phyloP scores from a whole-genome alignment of 768 basidiomycete species.

The Lyophyllum semitale region DNA sequence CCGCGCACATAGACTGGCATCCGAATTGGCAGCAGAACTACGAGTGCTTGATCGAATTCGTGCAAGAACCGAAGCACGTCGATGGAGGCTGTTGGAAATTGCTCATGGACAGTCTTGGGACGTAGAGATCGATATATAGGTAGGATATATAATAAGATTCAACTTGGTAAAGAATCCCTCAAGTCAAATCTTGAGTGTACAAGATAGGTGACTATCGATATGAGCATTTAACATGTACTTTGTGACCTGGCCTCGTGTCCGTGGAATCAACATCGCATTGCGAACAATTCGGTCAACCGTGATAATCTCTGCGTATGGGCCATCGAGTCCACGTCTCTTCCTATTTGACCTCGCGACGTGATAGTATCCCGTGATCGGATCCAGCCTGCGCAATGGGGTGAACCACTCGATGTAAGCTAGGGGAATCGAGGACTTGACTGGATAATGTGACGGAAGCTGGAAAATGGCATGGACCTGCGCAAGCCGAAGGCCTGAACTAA shows the following conservation, averaged over 20 bases:
- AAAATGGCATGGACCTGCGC: constrained; percentile 29
- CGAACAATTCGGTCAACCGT: constrained; percentile 10
- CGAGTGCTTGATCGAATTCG: too few relatives aligned
- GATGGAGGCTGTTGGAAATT: too few relatives aligned
- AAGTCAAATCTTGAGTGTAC: constrained; percentile 14
- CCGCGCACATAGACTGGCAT: too few relatives aligned
- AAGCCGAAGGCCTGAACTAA: constrained; percentile 21
- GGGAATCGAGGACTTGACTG: constrained; percentile 2
- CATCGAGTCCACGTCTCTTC: constrained; percentile 3
- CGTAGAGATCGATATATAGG: too few relatives aligned
- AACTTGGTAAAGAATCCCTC: background rate
- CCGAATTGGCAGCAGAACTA: too few relatives aligned
- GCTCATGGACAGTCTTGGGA: too few relatives aligned
- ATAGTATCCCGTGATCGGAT: constrained; percentile 17
- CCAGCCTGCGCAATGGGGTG: constrained; percentile 14
- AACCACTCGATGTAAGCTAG: constrained; percentile 30
- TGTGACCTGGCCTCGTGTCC: constrained; percentile 3
- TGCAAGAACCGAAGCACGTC: too few relatives aligned
- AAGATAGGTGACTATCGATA: constrained; percentile 19
- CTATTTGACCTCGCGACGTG: constrained; percentile 15
- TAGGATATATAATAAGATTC: background rate
- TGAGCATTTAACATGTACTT: constrained; percentile 16
- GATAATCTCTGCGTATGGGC: constrained; percentile 10
- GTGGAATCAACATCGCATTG: constrained; percentile 12
- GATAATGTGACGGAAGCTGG: constrained; percentile 12